Percentiles rank a stretch among this genome's conserved stretches.
Conservation (phyloP, 257 asterid species). For the Nicotiana obtusifolia region DNA sequence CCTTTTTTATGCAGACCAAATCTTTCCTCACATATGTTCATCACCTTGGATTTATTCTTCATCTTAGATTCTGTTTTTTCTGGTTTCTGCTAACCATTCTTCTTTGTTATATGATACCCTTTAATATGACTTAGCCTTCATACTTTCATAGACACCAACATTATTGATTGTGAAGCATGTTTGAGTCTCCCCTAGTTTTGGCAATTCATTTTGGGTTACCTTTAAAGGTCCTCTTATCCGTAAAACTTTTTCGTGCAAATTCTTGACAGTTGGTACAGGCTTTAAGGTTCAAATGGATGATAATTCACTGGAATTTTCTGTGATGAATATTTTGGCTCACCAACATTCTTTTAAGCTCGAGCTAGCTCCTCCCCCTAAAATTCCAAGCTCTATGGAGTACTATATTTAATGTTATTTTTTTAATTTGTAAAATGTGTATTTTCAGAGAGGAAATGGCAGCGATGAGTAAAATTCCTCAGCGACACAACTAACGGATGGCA, state of each 20-base stretch:
- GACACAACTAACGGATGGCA: conserved; percentile 12
- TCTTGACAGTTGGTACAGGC: neutral
- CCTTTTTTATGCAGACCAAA: neutral
- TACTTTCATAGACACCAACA: neutral
- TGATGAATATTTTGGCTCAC: neutral
- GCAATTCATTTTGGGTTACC: too few species aligned
- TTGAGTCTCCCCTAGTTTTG: neutral
- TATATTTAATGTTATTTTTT: neutral
- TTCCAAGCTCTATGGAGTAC: neutral
- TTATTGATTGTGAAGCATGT: neutral
- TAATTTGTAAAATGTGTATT: conserved; percentile 3
- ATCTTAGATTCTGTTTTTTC: neutral
- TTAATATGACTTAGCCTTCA: too few species aligned
- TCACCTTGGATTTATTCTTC: neutral
- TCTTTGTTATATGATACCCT: neutral
- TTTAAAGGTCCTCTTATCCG: neutral
- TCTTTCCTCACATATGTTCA: neutral
- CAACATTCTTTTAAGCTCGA: neutral
- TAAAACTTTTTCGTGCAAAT: neutral
- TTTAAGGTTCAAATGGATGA: neutral
- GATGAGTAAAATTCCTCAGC: conserved; percentile 30
- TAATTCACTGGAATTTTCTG: neutral
- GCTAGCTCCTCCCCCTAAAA: neutral
- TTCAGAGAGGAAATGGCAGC: conserved; percentile 82
- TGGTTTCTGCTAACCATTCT: neutral